These are phyloP conservation scores for Sordariomycetes sp. DNA, from an alignment of 2,329 filamentous ascomycete genomes.

Conservation along the genomic window DNA sequence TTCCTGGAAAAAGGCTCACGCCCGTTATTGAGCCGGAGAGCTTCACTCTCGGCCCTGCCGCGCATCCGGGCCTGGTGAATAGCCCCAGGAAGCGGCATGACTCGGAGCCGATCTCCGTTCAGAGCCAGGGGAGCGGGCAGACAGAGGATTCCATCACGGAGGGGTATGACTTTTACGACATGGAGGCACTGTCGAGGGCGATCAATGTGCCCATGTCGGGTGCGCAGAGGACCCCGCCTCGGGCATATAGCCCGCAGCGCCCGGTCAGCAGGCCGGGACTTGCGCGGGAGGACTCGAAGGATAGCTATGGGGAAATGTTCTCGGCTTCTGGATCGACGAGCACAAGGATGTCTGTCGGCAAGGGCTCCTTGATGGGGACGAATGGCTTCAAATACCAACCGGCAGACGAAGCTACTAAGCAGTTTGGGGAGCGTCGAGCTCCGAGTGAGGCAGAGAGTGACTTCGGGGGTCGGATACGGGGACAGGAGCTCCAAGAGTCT, in stretches of 20 bases:
- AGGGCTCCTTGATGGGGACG: not conserved
- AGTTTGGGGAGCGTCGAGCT: constrained; percentile 9
- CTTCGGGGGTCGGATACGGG: constrained; percentile 34
- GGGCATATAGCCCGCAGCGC: not conserved
- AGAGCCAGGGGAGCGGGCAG: constrained; percentile 35
- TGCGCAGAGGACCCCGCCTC: not conserved
- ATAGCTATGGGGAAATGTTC: constrained; percentile 48
- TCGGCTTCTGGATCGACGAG: constrained; percentile 32
- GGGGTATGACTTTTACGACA: constrained; percentile 56
- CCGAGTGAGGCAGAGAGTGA: constrained; percentile 22
- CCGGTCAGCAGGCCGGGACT: not conserved
- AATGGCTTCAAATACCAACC: constrained; percentile 6
- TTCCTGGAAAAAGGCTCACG: constrained; percentile 27
- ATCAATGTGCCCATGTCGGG: constrained; percentile 25
- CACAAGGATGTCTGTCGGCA: constrained; percentile 12
- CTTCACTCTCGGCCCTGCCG: constrained; percentile 38
- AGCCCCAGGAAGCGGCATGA: constrained; percentile 33
- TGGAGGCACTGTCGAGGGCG: constrained; percentile 39
- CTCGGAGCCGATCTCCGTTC: constrained; percentile 38
- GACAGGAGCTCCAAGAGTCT: constrained; percentile 14
- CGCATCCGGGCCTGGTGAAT: constrained; percentile 22
- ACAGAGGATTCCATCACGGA: constrained; percentile 43
- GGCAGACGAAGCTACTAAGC: constrained; percentile 9
- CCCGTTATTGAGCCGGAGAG: constrained; percentile 39
- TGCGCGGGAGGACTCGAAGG: constrained; percentile 34